phyloP scores from a whole-genome alignment of 345 rosid species.

The Cardiospermum halicacabum region DNA sequence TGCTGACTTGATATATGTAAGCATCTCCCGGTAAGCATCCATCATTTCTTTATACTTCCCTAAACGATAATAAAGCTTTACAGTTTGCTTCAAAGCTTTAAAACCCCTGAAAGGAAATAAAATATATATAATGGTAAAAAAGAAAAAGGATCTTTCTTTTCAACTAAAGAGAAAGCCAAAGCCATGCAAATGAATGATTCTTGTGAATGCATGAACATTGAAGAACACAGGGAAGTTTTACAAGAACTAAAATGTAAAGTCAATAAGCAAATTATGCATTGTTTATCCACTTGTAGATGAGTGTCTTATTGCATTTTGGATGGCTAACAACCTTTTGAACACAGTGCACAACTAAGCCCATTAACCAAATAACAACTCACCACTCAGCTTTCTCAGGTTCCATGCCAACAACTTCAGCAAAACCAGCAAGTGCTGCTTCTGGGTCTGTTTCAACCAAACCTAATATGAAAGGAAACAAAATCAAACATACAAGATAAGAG shows the following conservation, averaged over 20 bases:
- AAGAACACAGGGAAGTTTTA: background rate
- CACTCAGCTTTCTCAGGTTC: constrained; percentile 99
- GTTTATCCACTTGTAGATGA: background rate
- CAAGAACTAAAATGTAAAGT: background rate
- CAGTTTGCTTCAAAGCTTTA: constrained; percentile 96
- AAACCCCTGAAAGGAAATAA: constrained; percentile 66
- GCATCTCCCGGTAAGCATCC: constrained; percentile 92
- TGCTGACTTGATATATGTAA: constrained; percentile 93
- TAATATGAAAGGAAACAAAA: constrained; percentile 13
- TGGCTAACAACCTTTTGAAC: background rate
- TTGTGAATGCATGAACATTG: background rate
- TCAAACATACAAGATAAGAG: background rate
- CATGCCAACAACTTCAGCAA: constrained; percentile 89
- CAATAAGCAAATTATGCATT: background rate
- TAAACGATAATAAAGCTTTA: constrained; percentile 89
- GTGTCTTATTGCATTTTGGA: background rate
- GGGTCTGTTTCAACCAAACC: constrained; percentile 95
- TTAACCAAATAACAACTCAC: constrained; percentile 34
- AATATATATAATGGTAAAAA: too few relatives aligned
- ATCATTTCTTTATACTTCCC: constrained; percentile 91
- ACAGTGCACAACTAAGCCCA: background rate
- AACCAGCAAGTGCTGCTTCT: constrained; percentile 89
- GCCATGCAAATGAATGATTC: background rate
- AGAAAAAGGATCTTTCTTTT: constrained; percentile 6
- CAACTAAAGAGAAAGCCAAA: background rate